Conservation (phyloP, 2,329 filamentous ascomycete genomes). For the Exutisphaerella laricina region DNA sequence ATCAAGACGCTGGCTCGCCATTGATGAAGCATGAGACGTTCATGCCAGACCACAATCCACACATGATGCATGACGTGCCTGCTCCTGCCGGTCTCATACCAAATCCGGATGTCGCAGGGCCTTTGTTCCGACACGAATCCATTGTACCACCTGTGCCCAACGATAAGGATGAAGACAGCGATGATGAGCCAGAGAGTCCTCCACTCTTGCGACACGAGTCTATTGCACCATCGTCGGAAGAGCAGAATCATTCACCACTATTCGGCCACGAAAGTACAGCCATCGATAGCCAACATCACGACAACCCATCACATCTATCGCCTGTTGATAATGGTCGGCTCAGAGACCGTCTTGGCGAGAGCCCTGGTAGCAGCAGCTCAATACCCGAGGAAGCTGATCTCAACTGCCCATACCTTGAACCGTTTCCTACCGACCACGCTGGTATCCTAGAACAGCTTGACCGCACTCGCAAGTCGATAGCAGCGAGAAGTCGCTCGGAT, state of each 20-base stretch:
- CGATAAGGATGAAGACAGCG: constrained; percentile 11
- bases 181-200: constrained; percentile 21
- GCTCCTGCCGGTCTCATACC: constrained; percentile 3
- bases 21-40: constrained; percentile 2
- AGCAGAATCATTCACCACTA: constrained; percentile 27
- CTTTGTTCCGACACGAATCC: constrained; percentile 33
- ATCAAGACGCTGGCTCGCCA: constrained; percentile 9
- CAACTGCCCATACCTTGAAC: constrained; percentile 30
- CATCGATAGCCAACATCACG: constrained; percentile 19
- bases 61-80: constrained; percentile 9
- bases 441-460: constrained; percentile 33
- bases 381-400: constrained; percentile 25
- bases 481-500: constrained; percentile 4
- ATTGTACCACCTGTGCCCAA: constrained; percentile 8
- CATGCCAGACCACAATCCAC: background rate
- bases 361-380: constrained; percentile 14
- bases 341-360: constrained; percentile 9
- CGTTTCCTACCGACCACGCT: constrained; percentile 33
- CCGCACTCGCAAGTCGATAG: constrained; percentile 20
- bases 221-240: constrained; percentile 21
- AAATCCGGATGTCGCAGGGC: constrained; percentile 18
- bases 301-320: constrained; percentile 9
- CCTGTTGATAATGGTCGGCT: constrained; percentile 1
- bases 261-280: constrained; percentile 31
- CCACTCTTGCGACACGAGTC: constrained; percentile 38